phyloP scores from a whole-genome alignment of 2,329 filamentous ascomycete genomes.

The Amauroascus niger region DNA sequence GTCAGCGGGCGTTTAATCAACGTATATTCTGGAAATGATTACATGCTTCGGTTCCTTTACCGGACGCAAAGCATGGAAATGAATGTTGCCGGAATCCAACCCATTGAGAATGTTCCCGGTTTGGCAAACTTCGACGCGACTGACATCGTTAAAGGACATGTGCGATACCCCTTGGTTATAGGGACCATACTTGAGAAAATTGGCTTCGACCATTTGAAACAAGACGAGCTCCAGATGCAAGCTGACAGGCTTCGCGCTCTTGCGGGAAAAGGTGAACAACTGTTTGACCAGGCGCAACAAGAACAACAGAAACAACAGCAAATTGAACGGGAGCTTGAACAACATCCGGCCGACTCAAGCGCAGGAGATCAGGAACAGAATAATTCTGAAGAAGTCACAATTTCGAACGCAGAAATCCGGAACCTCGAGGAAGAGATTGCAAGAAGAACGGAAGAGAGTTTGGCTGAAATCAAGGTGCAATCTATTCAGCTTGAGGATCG shows the following conservation, averaged over 20 bases:
- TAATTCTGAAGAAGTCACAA: not conserved
- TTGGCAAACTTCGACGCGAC: conserved; percentile 59
- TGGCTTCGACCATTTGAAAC: conserved; percentile 57
- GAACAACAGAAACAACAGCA: too few relatives aligned
- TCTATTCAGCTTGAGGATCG: conserved; percentile 14
- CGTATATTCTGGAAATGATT: conserved; percentile 78
- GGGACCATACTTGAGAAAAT: conserved; percentile 58
- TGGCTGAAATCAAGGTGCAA: conserved; percentile 18
- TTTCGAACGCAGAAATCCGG: conserved; percentile 19
- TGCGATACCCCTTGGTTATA: conserved; percentile 59
- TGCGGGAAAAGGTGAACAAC: conserved; percentile 27
- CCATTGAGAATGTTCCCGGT: conserved; percentile 46
- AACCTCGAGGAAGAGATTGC: conserved; percentile 25
- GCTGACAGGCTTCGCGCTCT: conserved; percentile 33
- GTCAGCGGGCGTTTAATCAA: conserved; percentile 78
- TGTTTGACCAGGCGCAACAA: conserved; percentile 24
- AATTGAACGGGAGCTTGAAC: not conserved
- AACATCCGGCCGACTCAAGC: not conserved
- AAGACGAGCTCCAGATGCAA: conserved; percentile 37
- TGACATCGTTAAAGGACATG: conserved; percentile 57
- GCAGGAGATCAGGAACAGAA: not conserved
- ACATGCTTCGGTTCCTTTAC: conserved; percentile 79
- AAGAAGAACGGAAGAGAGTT: conserved; percentile 25
- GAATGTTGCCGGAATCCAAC: conserved; percentile 74
- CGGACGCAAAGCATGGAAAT: conserved; percentile 71